These are phyloP conservation scores for Fusarium stilboides DNA, from an alignment of 2,329 filamentous ascomycete genomes.

Conservation along the genomic window DNA sequence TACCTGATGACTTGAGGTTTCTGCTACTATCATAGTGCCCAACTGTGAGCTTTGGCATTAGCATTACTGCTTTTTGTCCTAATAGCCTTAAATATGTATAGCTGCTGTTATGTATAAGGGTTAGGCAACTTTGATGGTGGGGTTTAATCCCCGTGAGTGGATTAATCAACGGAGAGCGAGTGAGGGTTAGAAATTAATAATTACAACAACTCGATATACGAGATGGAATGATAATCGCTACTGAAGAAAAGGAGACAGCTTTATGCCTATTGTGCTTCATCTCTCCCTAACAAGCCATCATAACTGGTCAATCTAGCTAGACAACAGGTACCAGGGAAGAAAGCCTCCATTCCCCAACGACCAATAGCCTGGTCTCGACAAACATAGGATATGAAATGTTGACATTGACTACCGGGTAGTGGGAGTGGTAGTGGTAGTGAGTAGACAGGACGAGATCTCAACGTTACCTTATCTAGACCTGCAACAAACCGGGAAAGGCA, in stretches of 20 bases:
- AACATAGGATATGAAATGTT: conserved; percentile 34
- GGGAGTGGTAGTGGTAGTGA: neutral
- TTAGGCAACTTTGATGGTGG: conserved; percentile 27
- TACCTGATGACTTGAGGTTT: too few species aligned
- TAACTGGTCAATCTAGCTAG: conserved; percentile 1
- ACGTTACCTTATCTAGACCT: conserved; percentile 7
- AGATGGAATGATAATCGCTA: conserved; percentile 37
- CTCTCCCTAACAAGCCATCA: conserved; percentile 24
- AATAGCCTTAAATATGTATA: too few species aligned
- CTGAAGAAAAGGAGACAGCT: conserved; percentile 25
- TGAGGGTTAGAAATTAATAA: conserved; percentile 45
- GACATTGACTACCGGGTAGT: conserved; percentile 12
- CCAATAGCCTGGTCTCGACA: conserved; percentile 23
- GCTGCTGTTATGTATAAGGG: too few species aligned
- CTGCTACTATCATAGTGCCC: too few species aligned
- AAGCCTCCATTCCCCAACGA: conserved; percentile 41
- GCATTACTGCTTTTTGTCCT: too few species aligned
- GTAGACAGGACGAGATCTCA: neutral
- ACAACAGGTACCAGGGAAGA: conserved; percentile 9
- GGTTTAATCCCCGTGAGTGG: conserved; percentile 41
- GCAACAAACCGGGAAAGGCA: conserved; percentile 18
- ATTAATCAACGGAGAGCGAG: conserved; percentile 11
- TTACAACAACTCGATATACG: conserved; percentile 41
- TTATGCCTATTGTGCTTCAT: conserved; percentile 28
- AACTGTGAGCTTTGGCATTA: too few species aligned